Evolutionary conservation across 2,329 filamentous ascomycete species (phyloP).

Genomic region (Cladosporium colombiae): DNA sequence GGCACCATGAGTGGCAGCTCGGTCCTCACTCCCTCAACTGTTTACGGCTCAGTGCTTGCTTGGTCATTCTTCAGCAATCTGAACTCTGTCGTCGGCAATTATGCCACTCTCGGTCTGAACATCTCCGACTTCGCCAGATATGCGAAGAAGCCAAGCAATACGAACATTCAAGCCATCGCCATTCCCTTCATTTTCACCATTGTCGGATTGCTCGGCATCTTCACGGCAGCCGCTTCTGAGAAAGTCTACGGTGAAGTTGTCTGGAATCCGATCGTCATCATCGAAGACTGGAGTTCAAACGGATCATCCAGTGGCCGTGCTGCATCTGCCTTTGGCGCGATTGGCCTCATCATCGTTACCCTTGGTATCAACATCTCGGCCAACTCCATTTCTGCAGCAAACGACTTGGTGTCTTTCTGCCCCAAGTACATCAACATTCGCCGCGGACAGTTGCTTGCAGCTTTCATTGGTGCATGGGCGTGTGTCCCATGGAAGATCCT

Average conservation of each 20-base stretch:
- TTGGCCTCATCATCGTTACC: constrained; percentile 53
- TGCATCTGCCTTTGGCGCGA: constrained; percentile 32
- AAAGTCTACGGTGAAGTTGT: constrained; percentile 52
- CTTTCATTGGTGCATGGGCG: constrained; percentile 41
- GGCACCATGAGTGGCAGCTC: constrained; percentile 34
- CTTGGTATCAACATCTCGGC: constrained; percentile 56
- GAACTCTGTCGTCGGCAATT: constrained; percentile 35
- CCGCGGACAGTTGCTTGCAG: constrained; percentile 39
- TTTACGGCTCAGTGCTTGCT: constrained; percentile 26
- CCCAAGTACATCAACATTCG: constrained; percentile 54
- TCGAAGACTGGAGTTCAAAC: constrained; percentile 35
- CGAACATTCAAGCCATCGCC: constrained; percentile 38
- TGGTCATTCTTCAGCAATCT: constrained; percentile 34
- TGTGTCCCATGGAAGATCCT: constrained; percentile 44
- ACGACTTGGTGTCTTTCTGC: constrained; percentile 54
- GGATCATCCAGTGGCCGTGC: constrained; percentile 31
- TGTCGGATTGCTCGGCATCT: constrained; percentile 56
- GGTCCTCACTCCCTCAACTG: constrained; percentile 28
- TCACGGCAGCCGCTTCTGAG: constrained; percentile 57
- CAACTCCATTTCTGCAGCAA: constrained; percentile 56
- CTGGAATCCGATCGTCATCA: constrained; percentile 38
- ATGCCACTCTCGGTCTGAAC: constrained; percentile 38
- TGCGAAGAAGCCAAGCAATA: constrained; percentile 33
- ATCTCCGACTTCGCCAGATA: constrained; percentile 39
- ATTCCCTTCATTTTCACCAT: constrained; percentile 54